Base-by-base conservation (phyloP, 176 grass and related monocot genomes). In the Carex cristatella region DNA sequence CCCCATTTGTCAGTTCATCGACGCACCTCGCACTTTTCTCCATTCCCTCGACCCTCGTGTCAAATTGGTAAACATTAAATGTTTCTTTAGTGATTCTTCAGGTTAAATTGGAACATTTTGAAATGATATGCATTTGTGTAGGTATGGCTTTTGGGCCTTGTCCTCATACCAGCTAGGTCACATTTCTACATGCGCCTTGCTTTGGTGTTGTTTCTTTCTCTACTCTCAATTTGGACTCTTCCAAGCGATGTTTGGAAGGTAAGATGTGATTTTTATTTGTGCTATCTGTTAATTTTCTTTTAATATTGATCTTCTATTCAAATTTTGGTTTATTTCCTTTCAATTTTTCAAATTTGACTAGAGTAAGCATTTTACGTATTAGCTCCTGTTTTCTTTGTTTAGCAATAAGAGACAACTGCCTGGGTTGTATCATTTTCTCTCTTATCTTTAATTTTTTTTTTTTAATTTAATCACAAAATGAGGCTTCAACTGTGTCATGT, bases 91-190 rank as follows among this genome's bases (percentile, higher is more conserved):
- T 80, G 19, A 15, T 86, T 23, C 71, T 27, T 59, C 77, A 85
- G 19, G 23, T 61, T 40, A 37, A 49, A 60, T 18, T 62, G 16
- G 35, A 19, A 55, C 75, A 57, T 79, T 75, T 59, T 61, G 53
- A 42, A 60, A 46, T 65, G 16, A 14, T 77, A 6, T 72, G 53
- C 14, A 56, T 83, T 72, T 64, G 65, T 89, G 91, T 87, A 98
- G 95, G 91, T 93, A 12, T 98, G 95, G 95, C 86, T 98, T 46
- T 89, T 98, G 88, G 93, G 76, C 51, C 95, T 98, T 90, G 95
- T 95, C 69, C 68, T 98, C 83, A 83, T 98, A 89, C 95, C 95
- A 81, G 95, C 95, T 76, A 93, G 95, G 66, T 95, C 93, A 84
- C 92, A 98, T 86, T 88, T 98, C 44, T 95, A 88, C 90, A 95